Conservation (phyloP, 768 basidiomycete species). For the Lyophyllum semitale region DNA sequence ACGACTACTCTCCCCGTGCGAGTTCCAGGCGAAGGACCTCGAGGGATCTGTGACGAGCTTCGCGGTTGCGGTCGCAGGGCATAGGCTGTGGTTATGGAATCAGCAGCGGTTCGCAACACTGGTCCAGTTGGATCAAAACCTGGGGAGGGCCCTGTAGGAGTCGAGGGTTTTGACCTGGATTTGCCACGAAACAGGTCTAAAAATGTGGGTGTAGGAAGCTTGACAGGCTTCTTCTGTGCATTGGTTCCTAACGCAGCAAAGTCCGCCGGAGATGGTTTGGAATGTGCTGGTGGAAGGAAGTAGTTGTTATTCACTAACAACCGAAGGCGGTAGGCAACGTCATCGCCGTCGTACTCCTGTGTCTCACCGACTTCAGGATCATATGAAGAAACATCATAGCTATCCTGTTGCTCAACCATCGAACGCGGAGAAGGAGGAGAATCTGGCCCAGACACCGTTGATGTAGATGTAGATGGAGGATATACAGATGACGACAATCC, state of each 20-base stretch:
- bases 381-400: constrained; percentile 47
- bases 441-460: constrained; percentile 62
- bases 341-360: constrained; percentile 66
- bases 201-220: constrained; percentile 55
- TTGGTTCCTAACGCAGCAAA: constrained; percentile 44
- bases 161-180: constrained; percentile 64
- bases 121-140: constrained; percentile 42
- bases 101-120: constrained; percentile 64
- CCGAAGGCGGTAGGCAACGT: constrained; percentile 82
- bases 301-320: constrained; percentile 87
- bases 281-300: constrained; percentile 85
- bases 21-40: constrained; percentile 33
- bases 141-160: constrained; percentile 40
- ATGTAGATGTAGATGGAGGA: constrained; percentile 72
- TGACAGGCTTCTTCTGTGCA: constrained; percentile 45
- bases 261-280: constrained; percentile 73
- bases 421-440: constrained; percentile 68
- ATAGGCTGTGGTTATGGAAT: constrained; percentile 53
- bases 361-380: constrained; percentile 50
- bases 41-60: constrained; percentile 37
- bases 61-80: constrained; percentile 32
- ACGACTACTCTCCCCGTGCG: constrained; percentile 71
- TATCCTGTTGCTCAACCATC: constrained; percentile 42
- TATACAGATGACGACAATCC: constrained; percentile 77
- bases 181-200: constrained; percentile 74